Evolutionary conservation across 2,329 filamentous ascomycete genomes (phyloP).

Genomic region (Aschersonia sp.): DNA sequence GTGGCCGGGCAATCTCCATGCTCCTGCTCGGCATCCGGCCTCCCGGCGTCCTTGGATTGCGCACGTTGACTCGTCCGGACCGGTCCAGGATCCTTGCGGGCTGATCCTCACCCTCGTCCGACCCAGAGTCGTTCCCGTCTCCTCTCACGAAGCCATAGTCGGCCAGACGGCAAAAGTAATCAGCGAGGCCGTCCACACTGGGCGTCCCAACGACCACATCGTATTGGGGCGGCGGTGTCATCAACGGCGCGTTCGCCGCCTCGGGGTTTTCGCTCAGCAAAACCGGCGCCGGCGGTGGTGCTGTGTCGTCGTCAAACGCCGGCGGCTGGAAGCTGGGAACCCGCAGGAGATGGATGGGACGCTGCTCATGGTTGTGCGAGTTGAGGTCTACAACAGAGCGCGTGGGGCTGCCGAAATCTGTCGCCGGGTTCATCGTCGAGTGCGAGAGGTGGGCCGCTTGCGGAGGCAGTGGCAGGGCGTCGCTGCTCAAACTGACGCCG

Average conservation of each 20-base stretch:
- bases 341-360: slow-evolving; percentile 74
- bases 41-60: slow-evolving; percentile 40
- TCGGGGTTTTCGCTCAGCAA: slow-evolving; percentile 10
- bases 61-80: slow-evolving; percentile 41
- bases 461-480: slow-evolving; percentile 30
- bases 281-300: slow-evolving; percentile 19
- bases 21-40: slow-evolving; percentile 40
- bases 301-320: slow-evolving; percentile 62
- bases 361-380: slow-evolving; percentile 20
- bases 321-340: slow-evolving; percentile 80
- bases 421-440: slow-evolving; percentile 16
- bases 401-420: slow-evolving; percentile 7
- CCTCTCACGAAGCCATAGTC: slow-evolving; percentile 42
- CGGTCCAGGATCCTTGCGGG: slow-evolving; percentile 32
- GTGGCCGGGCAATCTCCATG: slow-evolving; percentile 34
- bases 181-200: slow-evolving; percentile 56
- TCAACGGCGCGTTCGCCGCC: slow-evolving; percentile 19
- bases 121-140: slow-evolving; percentile 23
- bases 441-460: slow-evolving; percentile 39
- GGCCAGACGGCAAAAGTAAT: slow-evolving; percentile 74
- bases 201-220: slow-evolving; percentile 60
- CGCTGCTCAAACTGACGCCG: slow-evolving; percentile 18
- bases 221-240: slow-evolving; percentile 77
- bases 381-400: slow-evolving; percentile 2
- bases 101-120: slow-evolving; percentile 24